Evolutionary conservation across 495 filamentous ascomycete genomes (phyloP).

Genomic region (Astrothelium macrocarpum): DNA sequence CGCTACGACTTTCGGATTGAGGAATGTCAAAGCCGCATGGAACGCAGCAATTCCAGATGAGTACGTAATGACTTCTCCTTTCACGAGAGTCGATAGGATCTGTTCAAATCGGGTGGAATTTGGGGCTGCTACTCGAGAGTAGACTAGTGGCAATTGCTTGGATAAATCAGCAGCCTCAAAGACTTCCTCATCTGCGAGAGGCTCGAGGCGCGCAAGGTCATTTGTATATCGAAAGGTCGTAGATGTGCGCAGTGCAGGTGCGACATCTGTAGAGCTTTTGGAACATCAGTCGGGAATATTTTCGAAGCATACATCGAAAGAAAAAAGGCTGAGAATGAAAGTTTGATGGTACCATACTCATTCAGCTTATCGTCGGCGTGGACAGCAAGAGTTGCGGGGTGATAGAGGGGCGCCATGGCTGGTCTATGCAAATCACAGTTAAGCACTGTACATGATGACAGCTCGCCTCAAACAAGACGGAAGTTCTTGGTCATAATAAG

Average conservation of each 20-base stretch:
- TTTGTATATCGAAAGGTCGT: constrained; percentile 77
- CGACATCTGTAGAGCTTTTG: constrained; percentile 55
- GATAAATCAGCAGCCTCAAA: constrained; percentile 5
- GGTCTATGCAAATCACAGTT: neutral
- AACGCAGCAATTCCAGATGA: constrained; percentile 78
- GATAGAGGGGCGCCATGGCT: constrained; percentile 17
- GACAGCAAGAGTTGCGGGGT: constrained; percentile 61
- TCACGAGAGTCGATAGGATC: constrained; percentile 61
- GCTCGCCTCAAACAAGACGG: neutral
- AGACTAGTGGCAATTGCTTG: constrained; percentile 45
- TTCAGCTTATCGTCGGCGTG: constrained; percentile 79
- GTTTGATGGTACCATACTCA: too few relatives aligned
- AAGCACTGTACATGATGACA: neutral
- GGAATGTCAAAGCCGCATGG: constrained; percentile 65
- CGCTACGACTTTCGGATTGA: constrained; percentile 69
- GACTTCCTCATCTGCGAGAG: constrained; percentile 35
- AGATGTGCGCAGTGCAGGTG: constrained; percentile 75
- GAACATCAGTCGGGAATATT: neutral
- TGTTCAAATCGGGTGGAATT: constrained; percentile 77
- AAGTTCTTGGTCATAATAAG: too few relatives aligned
- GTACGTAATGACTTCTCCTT: constrained; percentile 63
- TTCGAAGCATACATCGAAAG: too few relatives aligned
- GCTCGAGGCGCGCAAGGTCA: constrained; percentile 53
- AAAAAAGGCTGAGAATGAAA: too few relatives aligned
- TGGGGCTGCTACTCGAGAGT: constrained; percentile 67